These are phyloP conservation scores for Buxus sempervirens DNA, from an alignment of 164 flowering plant genomes.

Conservation along the genomic window DNA sequence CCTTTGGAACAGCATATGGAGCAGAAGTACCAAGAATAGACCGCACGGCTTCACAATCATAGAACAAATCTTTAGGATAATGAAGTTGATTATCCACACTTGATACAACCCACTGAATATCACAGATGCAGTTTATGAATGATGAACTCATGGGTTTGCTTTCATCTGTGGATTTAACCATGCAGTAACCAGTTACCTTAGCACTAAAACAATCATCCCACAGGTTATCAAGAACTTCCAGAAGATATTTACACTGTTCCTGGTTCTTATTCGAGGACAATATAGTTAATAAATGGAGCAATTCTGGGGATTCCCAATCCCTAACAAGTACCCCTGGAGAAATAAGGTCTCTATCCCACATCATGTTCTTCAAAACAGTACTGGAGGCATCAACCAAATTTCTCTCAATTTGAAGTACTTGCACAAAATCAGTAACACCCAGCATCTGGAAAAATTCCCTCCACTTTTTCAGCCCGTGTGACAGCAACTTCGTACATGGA, in stretches of 20 bases:
- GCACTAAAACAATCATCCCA: constrained; percentile 73
- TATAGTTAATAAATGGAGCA: constrained; percentile 42
- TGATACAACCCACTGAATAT: constrained; percentile 64
- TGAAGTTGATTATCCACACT: constrained; percentile 62
- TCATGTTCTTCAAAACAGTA: constrained; percentile 18
- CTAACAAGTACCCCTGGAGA: constrained; percentile 32
- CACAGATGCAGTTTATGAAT: constrained; percentile 43
- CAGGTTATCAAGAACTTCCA: constrained; percentile 67
- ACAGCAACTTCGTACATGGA: constrained; percentile 33
- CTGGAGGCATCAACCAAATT: constrained; percentile 33
- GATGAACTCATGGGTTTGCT: constrained; percentile 51
- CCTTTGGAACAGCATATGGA: constrained; percentile 92
- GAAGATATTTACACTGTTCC: constrained; percentile 50
- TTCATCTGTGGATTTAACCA: constrained; percentile 27
- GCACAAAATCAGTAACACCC: constrained; percentile 86
- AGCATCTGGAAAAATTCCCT: constrained; percentile 67
- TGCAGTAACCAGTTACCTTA: constrained; percentile 44
- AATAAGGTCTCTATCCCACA: constrained; percentile 23
- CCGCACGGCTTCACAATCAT: constrained; percentile 72
- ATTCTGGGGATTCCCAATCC: constrained; percentile 90
- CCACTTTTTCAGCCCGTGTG: constrained; percentile 53
- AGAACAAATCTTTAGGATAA: constrained; percentile 70
- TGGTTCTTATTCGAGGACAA: constrained; percentile 38
- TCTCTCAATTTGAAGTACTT: constrained; percentile 51
- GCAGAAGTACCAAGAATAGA: constrained; percentile 67